Base-by-base conservation (phyloP, 768 basidiomycete species). In the Pulveroboletus sp. region DNA sequence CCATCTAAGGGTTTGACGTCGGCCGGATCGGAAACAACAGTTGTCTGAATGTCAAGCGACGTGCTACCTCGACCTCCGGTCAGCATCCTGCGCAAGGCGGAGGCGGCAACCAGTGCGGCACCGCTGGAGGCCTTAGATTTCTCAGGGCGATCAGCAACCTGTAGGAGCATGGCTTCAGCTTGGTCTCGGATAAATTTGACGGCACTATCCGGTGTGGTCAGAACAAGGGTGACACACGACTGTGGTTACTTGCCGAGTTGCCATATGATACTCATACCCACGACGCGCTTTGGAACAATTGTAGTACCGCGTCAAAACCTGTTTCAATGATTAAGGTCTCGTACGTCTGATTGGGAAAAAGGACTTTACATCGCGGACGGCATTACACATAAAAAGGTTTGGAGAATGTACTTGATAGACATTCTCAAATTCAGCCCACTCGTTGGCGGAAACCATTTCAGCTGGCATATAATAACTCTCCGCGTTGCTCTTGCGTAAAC, bases 361-460 rank as follows among this genome's bases (percentile, higher is more conserved):
- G 36, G 32, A 24, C 71, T 85, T 60, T 58, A 93, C 89, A 67
- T 94, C 86, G 54, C 93, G 83, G 26, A 85, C 81, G 22, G 80
- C 76, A 60, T 82, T 83, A 58, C 84, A 85, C 72, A 93, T 74
- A 58, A 82, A 83, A 39, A 95, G 76, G 41, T 81, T 85, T 1
- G 93, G 93, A 53, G 81, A 86, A 67, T 96, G 93, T 14, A 93
- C 77, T 61, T 95, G 89, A 62, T 93, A 91, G 22, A 93, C 91
- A 59, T 94, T 89, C 62, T 89, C 85, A 68, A 95, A 97, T 51
- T 83, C 80, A 2, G 77, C 79, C 86, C 82, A 85, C 59, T 90
- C 87, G 20, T 80, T 73, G 23, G 82, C 73, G 11, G 83, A 81
- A 29, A 85, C 76, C 37, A 80, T 77, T 57, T 86, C 83, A 12